Conservation (phyloP, 192 early-diverging fungal species). For the Phlyctochytrium arcticum region DNA sequence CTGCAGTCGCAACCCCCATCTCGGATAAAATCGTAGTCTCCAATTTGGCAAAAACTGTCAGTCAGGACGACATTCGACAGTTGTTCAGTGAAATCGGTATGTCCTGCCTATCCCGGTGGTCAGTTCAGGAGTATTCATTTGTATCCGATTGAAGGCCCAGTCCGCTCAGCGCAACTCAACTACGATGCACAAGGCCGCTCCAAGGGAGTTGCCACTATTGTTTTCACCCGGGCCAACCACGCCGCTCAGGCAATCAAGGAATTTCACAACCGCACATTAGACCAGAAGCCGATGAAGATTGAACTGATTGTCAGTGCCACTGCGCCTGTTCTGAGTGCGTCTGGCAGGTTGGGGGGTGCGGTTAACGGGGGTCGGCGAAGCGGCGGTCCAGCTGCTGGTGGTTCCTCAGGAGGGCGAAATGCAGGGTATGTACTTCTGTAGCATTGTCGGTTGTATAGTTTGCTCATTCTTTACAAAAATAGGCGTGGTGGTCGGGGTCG, state of each 20-base stretch:
- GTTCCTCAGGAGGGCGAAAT: not conserved
- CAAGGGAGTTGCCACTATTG: conserved; percentile 42
- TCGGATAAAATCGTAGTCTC: conserved; percentile 36
- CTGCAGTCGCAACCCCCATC: conserved; percentile 2
- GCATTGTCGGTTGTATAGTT: not conserved
- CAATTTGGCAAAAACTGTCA: conserved; percentile 39
- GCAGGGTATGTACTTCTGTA: not conserved
- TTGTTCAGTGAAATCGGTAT: conserved; percentile 45
- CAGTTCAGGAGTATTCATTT: not conserved
- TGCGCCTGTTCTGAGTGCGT: not conserved
- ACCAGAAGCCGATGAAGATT: conserved; percentile 45
- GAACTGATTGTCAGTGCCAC: conserved; percentile 36
- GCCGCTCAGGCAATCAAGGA: conserved; percentile 35
- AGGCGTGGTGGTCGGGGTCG: not conserved
- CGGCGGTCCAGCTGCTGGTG: not conserved
- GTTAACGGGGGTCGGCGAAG: too few species aligned
- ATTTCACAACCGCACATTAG: conserved; percentile 46
- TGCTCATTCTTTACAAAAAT: not conserved
- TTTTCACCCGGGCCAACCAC: conserved; percentile 29
- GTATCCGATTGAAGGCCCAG: conserved; percentile 27
- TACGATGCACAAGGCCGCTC: conserved; percentile 41
- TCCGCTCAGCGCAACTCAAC: conserved; percentile 36
- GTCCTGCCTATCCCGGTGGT: not conserved
- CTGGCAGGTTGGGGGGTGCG: too few species aligned
- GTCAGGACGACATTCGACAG: conserved; percentile 38